Percentiles rank a stretch among this genome's conserved stretches.
Evolutionary conservation across 192 early-diverging fungal genomes (phyloP).

Genomic region (Chytriomyces sp.): DNA sequence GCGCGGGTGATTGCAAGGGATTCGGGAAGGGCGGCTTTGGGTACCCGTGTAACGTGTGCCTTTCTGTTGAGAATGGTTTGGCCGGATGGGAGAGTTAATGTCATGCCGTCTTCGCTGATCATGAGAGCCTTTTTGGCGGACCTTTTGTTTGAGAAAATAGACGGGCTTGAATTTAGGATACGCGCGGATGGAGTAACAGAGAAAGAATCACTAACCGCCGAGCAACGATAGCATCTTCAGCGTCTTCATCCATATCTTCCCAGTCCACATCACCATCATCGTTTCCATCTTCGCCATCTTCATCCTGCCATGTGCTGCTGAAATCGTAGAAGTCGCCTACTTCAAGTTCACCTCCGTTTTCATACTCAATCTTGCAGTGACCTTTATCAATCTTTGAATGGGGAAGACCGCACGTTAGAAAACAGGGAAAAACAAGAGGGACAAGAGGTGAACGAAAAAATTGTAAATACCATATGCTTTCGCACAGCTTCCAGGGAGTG

Average conservation of each 20-base stretch:
- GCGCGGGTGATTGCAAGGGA: conserved; percentile 30
- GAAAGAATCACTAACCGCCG: not conserved
- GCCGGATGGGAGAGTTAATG: conserved; percentile 88
- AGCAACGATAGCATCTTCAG: conserved; percentile 18
- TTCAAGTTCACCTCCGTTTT: conserved; percentile 89
- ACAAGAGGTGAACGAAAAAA: conserved; percentile 7
- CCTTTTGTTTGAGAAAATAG: conserved; percentile 4
- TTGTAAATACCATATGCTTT: conserved; percentile 77
- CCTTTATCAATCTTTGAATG: conserved; percentile 76
- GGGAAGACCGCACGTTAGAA: not conserved
- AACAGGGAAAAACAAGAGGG: not conserved
- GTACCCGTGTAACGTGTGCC: conserved; percentile 20
- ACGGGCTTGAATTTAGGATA: not conserved
- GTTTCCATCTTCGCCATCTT: conserved; percentile 42
- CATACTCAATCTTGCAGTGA: conserved; percentile 96
- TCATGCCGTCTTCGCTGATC: conserved; percentile 80
- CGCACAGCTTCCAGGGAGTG: conserved; percentile 90
- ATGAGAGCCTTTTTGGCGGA: conserved; percentile 31
- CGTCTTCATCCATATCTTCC: conserved; percentile 45
- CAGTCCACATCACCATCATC: conserved; percentile 49
- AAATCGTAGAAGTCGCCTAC: conserved; percentile 97
- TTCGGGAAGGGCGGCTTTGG: conserved; percentile 24
- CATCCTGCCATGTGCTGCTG: conserved; percentile 78
- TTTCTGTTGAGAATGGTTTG: conserved; percentile 22
- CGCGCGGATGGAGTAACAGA: not conserved